phyloP scores from a whole-genome alignment of 805 yeast genomes.

The Torulaspora indica region DNA sequence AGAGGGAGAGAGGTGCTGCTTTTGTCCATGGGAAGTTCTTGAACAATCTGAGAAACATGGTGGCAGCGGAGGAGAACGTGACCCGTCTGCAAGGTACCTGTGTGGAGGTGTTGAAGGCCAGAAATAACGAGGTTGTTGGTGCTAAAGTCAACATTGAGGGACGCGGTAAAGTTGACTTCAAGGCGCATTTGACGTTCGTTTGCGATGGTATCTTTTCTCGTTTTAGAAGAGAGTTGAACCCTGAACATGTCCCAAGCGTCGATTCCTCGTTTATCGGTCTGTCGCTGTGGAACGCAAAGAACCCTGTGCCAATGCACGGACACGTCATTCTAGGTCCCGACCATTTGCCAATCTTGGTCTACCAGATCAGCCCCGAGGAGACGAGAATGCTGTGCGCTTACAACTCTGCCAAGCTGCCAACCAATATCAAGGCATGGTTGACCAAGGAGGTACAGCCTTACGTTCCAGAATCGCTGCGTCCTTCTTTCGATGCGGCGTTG shows the following conservation, averaged over 20 bases:
- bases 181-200: slow-evolving; percentile 63
- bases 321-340: slow-evolving; percentile 77
- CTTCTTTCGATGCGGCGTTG: slow-evolving; percentile 66
- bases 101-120: slow-evolving; percentile 55
- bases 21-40: slow-evolving; percentile 92
- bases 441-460: slow-evolving; percentile 54
- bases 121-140: slow-evolving; percentile 60
- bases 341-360: slow-evolving; percentile 83
- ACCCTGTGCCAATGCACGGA: slow-evolving; percentile 75
- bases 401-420: slow-evolving; percentile 68
- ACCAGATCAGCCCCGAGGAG: slow-evolving; percentile 77
- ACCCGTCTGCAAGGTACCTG: slow-evolving; percentile 81
- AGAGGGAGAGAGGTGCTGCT: slow-evolving; percentile 66
- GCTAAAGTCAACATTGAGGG: slow-evolving; percentile 54
- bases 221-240: slow-evolving; percentile 69
- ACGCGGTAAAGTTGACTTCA: slow-evolving; percentile 42
- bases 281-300: slow-evolving; percentile 63
- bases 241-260: slow-evolving; percentile 58
- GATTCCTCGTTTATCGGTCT: slow-evolving; percentile 87
- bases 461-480: slow-evolving; percentile 59
- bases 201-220: slow-evolving; percentile 95
- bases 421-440: slow-evolving; percentile 60
- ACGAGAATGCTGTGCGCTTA: slow-evolving; percentile 89
- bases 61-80: slow-evolving; percentile 64
- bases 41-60: slow-evolving; percentile 67